Base-by-base conservation (phyloP, 2,329 filamentous ascomycete species). In the Venturia asperata region DNA sequence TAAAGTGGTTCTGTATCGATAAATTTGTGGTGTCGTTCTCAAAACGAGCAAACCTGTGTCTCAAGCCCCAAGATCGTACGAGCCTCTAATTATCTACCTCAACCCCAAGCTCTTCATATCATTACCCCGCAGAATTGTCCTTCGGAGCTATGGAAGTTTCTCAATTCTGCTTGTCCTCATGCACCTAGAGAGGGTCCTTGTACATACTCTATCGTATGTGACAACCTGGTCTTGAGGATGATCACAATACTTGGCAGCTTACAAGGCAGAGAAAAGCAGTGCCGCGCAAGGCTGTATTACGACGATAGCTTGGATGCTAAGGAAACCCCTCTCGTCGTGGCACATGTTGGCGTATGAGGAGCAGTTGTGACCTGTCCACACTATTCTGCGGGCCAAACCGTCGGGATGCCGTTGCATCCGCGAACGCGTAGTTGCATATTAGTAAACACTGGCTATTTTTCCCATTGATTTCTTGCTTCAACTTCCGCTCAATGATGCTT, bases 71-170 rank as follows among this genome's bases (percentile, higher is more conserved):
- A 7, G 27, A 11, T n/a, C 27, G 13, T 58, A 10, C n/a, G 27
- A 19, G 15, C 27, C 2, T 56, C 65, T 58, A 58, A 58, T 37
- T 58, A 58, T 10, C 13, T 24, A 19, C 30, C 52, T 15, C 52
- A 34, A 34, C 6, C 19, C 52, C 52, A 58, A 58, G 63, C 65
- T 65, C 63, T 56, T 61, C 63, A 34, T 45, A 19, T n/a, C 30
- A 34, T 19, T 27, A 67, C 66, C 66, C 66, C 66, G 66, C 66
- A 63, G 39, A 41, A 45, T 61, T 52, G 49, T 61, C 47, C 52
- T 56, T 61, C 65, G 66, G 64, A 30, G 65, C 66, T 62, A 64
- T 37, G 66, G 66, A 67, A 65, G 60, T 34, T 65, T 55, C 60
- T 58, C 65, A 63, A 62, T 49, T 62, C 66, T 67, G 30, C 52